A percentile compares a stretch with the other conserved stretches of the same genome.
Evolutionary conservation across 352 stramenopile species (phyloP).

Genomic region (Globisporangium rhizosaccharum): DNA sequence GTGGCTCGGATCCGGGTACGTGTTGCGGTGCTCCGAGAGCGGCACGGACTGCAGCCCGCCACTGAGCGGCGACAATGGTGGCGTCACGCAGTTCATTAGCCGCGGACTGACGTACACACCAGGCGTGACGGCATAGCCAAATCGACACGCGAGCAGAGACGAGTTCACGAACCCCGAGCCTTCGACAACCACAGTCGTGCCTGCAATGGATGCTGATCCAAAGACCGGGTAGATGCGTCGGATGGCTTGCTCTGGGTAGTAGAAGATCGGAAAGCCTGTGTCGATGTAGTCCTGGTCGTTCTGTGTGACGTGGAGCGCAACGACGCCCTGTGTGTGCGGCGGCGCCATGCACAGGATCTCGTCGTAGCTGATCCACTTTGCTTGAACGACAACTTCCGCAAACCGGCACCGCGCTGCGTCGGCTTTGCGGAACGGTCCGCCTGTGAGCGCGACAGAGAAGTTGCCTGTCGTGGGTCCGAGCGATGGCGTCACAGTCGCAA

Average conservation of each 20-base stretch:
- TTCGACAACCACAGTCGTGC: constrained; percentile 81
- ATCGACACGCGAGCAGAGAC: constrained; percentile 81
- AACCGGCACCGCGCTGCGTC: constrained; percentile 87
- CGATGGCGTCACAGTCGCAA: constrained; percentile 71
- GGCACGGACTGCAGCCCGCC: constrained; percentile 48
- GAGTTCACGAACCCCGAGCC: constrained; percentile 88
- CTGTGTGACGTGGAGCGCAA: constrained; percentile 80
- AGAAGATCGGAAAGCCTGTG: constrained; percentile 62
- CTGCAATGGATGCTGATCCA: constrained; percentile 75
- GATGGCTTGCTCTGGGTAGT: constrained; percentile 78
- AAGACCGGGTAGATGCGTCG: constrained; percentile 79
- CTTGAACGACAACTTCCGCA: constrained; percentile 55
- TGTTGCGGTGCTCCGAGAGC: constrained; percentile 71
- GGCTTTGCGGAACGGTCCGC: constrained; percentile 70
- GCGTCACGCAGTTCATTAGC: constrained; percentile 79
- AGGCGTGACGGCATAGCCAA: constrained; percentile 79
- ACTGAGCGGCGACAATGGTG: constrained; percentile 55
- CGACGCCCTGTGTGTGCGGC: constrained; percentile 52
- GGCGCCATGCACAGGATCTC: constrained; percentile 81
- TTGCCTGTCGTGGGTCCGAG: constrained; percentile 78
- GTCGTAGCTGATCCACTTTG: constrained; percentile 53
- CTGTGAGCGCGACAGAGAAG: constrained; percentile 82
- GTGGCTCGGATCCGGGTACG: constrained; percentile 46
- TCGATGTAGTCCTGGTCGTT: constrained; percentile 92
- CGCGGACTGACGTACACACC: constrained; percentile 75